These are phyloP conservation scores for Rubroboletus satanas DNA, from an alignment of 768 basidiomycete genomes.

Conservation along the genomic window DNA sequence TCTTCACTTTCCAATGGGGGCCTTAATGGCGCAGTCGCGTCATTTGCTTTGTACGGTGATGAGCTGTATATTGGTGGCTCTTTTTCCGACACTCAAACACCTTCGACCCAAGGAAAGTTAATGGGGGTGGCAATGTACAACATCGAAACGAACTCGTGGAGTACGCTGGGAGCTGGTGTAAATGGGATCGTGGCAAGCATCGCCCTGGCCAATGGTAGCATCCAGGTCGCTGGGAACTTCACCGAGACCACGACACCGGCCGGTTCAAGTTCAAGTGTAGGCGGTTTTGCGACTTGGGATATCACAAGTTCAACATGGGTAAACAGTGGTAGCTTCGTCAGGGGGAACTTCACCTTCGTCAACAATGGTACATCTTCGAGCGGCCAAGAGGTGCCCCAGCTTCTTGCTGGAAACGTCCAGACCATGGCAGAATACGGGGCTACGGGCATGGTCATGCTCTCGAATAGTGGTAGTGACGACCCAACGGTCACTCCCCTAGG, in stretches of 20 bases:
- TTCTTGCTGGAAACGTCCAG: slow-evolving; percentile 64
- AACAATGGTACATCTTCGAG: slow-evolving; percentile 56
- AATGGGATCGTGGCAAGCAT: slow-evolving; percentile 72
- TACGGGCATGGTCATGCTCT: slow-evolving; percentile 73
- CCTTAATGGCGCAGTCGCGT: slow-evolving; percentile 73
- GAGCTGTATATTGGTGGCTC: slow-evolving; percentile 82
- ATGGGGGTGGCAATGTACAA: slow-evolving; percentile 70
- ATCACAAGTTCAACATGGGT: slow-evolving; percentile 58
- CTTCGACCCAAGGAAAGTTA: slow-evolving; percentile 51
- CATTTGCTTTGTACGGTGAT: slow-evolving; percentile 60
- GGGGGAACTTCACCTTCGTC: slow-evolving; percentile 67
- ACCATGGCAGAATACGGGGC: slow-evolving; percentile 64
- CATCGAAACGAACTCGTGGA: slow-evolving; percentile 61
- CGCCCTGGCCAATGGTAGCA: slow-evolving; percentile 41
- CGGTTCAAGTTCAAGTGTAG: slow-evolving; percentile 35
- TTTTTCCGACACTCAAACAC: slow-evolving; percentile 65
- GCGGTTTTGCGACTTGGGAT: slow-evolving; percentile 79
- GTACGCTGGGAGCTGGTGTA: slow-evolving; percentile 64
- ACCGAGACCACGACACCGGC: slow-evolving; percentile 41
- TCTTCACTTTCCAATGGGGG: slow-evolving; percentile 58
- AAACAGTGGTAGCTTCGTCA: slow-evolving; percentile 68
- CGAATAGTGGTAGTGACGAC: slow-evolving; percentile 55
- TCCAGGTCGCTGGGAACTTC: slow-evolving; percentile 78
- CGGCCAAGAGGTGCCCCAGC: slow-evolving; percentile 43
- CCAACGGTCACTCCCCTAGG: slow-evolving; percentile 61